Evolutionary conservation across 2,329 filamentous ascomycete genomes (phyloP).

Genomic region (Aspergillus vadensis): DNA sequence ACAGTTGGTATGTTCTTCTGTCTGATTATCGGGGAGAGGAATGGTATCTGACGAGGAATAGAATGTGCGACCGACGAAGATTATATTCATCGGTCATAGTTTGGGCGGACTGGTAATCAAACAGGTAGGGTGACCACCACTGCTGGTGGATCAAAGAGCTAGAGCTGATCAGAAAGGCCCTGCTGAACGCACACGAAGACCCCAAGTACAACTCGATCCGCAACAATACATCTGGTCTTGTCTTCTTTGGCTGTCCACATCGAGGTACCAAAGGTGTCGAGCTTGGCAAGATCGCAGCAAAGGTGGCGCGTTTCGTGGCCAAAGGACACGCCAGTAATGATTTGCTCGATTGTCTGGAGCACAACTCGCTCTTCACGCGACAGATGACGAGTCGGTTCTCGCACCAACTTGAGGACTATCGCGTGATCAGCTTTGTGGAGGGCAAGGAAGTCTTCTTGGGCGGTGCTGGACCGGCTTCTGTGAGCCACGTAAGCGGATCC

Average conservation of each 20-base stretch:
- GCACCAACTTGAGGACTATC: conserved; percentile 39
- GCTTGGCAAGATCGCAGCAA: conserved; percentile 36
- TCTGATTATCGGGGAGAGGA: not conserved
- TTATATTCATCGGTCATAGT: conserved; percentile 37
- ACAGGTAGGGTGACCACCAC: conserved; percentile 22
- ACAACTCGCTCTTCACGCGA: conserved; percentile 34
- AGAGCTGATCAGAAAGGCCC: conserved; percentile 23
- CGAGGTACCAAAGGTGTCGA: conserved; percentile 37
- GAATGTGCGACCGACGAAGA: conserved; percentile 28
- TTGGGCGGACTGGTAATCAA: conserved; percentile 37
- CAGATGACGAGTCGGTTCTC: conserved; percentile 37
- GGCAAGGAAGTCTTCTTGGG: conserved; percentile 34
- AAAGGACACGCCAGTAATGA: conserved; percentile 36
- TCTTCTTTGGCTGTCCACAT: conserved; percentile 41
- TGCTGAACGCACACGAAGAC: conserved; percentile 39
- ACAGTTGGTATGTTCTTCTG: conserved; percentile 20
- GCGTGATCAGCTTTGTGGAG: conserved; percentile 39
- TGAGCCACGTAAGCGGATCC: conserved; percentile 29
- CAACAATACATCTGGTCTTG: conserved; percentile 34
- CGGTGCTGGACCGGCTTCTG: conserved; percentile 31
- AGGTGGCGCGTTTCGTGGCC: conserved; percentile 35
- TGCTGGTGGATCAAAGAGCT: too few species aligned
- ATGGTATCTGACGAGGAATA: not conserved
- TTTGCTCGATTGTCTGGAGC: conserved; percentile 31
- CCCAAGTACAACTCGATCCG: conserved; percentile 37